These are phyloP conservation scores for Hemileccinum rubropunctum DNA, from an alignment of 768 basidiomycete genomes.

Conservation along the genomic window DNA sequence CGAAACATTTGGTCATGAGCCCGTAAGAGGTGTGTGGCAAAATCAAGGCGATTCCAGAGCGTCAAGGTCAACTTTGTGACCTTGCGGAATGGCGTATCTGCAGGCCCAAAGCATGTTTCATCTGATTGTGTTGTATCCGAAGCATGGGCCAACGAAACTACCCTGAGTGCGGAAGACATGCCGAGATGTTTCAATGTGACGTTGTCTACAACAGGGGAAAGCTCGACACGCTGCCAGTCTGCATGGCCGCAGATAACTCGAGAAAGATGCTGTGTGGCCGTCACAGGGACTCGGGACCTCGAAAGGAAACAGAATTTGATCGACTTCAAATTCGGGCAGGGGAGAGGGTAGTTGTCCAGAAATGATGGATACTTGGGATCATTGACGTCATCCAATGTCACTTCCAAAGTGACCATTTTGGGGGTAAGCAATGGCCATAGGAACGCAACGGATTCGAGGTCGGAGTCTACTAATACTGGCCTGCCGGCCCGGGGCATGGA, in stretches of 20 bases:
- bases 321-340: constrained; percentile 1
- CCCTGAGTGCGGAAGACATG: not conserved
- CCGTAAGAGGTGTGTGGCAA: not conserved
- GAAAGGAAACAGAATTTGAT: not conserved
- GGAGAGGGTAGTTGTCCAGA: not conserved
- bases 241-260: not conserved
- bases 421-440: not conserved
- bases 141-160: not conserved
- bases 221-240: not conserved
- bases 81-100: constrained; percentile 1
- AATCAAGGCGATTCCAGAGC: not conserved
- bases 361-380: not conserved
- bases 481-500: too few relatives aligned
- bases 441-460: too few relatives aligned
- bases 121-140: not conserved
- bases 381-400: not conserved
- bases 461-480: too few relatives aligned
- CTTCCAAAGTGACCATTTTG: not conserved
- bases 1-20: not conserved
- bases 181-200: constrained; percentile 1
- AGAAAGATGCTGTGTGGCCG: not conserved
- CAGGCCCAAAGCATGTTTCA: not conserved
- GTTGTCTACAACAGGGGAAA: not conserved
- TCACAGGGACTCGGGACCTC: not conserved
- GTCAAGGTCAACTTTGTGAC: not conserved